A percentile compares a stretch with the other conserved stretches of the same genome.
These are phyloP conservation scores for Odontarrhena argentea DNA, from an alignment of 345 rosid species.

Conservation along the genomic window DNA sequence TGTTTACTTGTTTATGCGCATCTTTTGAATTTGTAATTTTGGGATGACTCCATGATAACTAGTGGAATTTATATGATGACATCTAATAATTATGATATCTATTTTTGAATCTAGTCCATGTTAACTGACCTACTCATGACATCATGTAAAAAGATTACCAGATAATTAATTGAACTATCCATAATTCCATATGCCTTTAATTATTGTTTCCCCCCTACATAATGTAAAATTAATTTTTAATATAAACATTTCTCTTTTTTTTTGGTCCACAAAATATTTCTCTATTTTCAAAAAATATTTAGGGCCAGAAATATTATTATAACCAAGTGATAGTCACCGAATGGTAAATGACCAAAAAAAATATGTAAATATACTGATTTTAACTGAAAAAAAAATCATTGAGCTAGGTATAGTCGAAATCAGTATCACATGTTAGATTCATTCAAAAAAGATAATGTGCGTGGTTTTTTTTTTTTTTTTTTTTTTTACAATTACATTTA, in stretches of 20 bases:
- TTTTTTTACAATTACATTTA: too few relatives aligned
- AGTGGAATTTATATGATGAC: constrained; percentile 9
- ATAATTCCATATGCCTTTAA: neutral
- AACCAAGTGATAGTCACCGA: too few relatives aligned
- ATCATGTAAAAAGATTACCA: constrained; percentile 24
- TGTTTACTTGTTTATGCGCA: constrained; percentile 10
- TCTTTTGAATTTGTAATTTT: constrained; percentile 7
- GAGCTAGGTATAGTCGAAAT: too few relatives aligned
- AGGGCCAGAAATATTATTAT: neutral
- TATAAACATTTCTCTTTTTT: too few relatives aligned
- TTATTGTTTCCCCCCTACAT: neutral
- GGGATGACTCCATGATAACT: neutral
- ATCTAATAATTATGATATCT: constrained; percentile 3
- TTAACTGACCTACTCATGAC: constrained; percentile 29
- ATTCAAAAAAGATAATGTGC: too few relatives aligned
- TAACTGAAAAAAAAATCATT: too few relatives aligned
- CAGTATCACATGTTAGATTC: too few relatives aligned
- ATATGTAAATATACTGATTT: too few relatives aligned
- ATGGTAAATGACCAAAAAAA: too few relatives aligned
- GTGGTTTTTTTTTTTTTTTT: too few relatives aligned
- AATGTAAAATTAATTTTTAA: too few relatives aligned
- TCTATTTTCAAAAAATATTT: neutral
- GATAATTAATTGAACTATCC: constrained; percentile 9
- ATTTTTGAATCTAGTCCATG: constrained; percentile 3
- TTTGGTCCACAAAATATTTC: too few relatives aligned